Base-by-base conservation (phyloP, 176 grass and related monocot genomes). In the Echinochloa phyllopogon region DNA sequence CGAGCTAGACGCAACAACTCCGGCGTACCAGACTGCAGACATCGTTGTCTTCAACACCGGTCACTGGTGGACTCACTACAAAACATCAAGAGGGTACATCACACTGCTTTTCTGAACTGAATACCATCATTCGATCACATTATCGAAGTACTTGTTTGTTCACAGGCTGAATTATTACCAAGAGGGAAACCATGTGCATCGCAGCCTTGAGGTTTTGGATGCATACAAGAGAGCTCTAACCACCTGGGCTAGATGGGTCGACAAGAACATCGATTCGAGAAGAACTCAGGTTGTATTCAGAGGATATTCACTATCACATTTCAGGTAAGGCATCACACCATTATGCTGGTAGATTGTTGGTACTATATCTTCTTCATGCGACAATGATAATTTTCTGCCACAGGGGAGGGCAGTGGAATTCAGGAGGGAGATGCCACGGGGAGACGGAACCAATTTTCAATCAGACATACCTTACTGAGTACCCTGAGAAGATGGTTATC, bases 351-450 rank as follows among this genome's bases (percentile, higher is more conserved):
- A 64, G 6, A 21, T 55, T 57, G 39, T 40, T 7, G 3, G 3
- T 42, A 39, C n/a, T 38, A 21, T 81, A 51, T 51, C 45, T 81
- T 9, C 63, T 33, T 42, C 55, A 1, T 57, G 47, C 83, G 14
- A 69, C 27, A 65, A 65, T 24, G 39, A 9, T 27, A 43, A 0
- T 12, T 79, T 80, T 86, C 29, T 42, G 18, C 68, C 67, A 24
- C 83, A 98, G 96, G 81, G 96, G 96, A 78, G 96, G 93, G 8
- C 91, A 87, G 53, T 98, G 96, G 96, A 94, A 96, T 45, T 95
- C 89, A 25, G 96, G 96, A 67, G 93, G 96, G 47, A 80, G 69
- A 43, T 98, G 96, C 51, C 89, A 98, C 48, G 79, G 86, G 84
- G 93, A 98, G 88, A 94, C 86, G 0, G 88, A 95, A 44, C 96